These are phyloP conservation scores for Pichia sp. DNA, from an alignment of 1,139 yeast genomes.

Conservation along the genomic window DNA sequence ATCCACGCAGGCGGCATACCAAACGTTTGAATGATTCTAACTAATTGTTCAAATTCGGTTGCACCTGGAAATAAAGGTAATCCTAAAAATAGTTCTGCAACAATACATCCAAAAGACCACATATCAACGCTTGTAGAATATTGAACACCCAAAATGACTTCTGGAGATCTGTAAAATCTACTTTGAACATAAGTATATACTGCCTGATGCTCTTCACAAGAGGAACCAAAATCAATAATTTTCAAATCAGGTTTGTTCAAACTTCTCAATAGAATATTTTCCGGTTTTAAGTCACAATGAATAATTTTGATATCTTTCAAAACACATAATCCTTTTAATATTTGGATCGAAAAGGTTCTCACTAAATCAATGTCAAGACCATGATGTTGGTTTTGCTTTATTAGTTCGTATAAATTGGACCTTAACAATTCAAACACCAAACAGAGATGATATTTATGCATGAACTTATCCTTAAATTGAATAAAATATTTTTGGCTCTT, in stretches of 20 bases:
- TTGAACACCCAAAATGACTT: slow-evolving; percentile 85
- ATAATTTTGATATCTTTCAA: slow-evolving; percentile 79
- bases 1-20: slow-evolving; percentile 93
- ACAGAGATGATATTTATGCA: slow-evolving; percentile 90
- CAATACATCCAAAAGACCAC: slow-evolving; percentile 98
- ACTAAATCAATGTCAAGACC: slow-evolving; percentile 82
- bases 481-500: slow-evolving; percentile 66
- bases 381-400: slow-evolving; percentile 89
- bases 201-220: slow-evolving; percentile 88
- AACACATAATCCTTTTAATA: slow-evolving; percentile 71
- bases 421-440: slow-evolving; percentile 85
- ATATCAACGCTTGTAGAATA: slow-evolving; percentile 89
- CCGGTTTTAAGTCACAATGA: slow-evolving; percentile 97
- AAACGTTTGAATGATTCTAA: slow-evolving; percentile 73
- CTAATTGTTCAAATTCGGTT: slow-evolving; percentile 85
- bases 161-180: slow-evolving; percentile 93
- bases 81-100: slow-evolving; percentile 89
- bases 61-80: slow-evolving; percentile 93
- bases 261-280: slow-evolving; percentile 73
- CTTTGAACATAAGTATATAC: slow-evolving; percentile 93
- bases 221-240: slow-evolving; percentile 94
- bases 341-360: slow-evolving; percentile 67
- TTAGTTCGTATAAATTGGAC: slow-evolving; percentile 80
- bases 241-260: slow-evolving; percentile 85
- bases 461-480: slow-evolving; percentile 75